Conservation (phyloP, 257 asterid species). For the Hygrophila difformis region DNA sequence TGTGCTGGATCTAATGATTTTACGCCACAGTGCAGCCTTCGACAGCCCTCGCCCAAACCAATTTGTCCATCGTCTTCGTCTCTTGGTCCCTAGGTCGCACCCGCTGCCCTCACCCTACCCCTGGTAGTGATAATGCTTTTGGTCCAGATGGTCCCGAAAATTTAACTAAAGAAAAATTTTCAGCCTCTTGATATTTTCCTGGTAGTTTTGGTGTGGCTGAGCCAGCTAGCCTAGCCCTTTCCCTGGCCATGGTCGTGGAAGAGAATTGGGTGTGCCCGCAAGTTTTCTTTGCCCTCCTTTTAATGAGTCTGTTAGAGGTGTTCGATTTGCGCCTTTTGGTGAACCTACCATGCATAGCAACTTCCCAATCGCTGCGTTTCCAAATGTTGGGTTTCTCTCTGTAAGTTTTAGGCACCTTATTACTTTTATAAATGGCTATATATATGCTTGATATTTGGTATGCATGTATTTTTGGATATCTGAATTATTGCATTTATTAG, state of each 20-base stretch:
- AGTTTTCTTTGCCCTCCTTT: slow-evolving; percentile 36
- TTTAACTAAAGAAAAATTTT: slow-evolving; percentile 33
- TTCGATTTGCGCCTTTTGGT: slow-evolving; percentile 38
- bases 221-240: slow-evolving; percentile 44
- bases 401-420: slow-evolving; percentile 26
- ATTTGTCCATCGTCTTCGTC: no score
- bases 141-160: slow-evolving; percentile 46
- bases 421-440: background rate
- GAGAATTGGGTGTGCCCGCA: slow-evolving; percentile 36
- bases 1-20: no score
- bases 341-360: slow-evolving; percentile 62
- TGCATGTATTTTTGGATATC: background rate
- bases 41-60: no score
- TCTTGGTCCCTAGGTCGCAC: no score
- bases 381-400: slow-evolving; percentile 31
- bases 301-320: slow-evolving; percentile 39
- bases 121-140: slow-evolving; percentile 33
- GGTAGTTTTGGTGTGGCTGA: slow-evolving; percentile 37
- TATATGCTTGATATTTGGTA: slow-evolving; percentile 1
- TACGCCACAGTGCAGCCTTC: no score
- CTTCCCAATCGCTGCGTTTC: slow-evolving; percentile 44
- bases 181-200: slow-evolving; percentile 40
- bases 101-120: no score
- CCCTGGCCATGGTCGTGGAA: slow-evolving; percentile 34
- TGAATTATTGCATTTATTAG: slow-evolving; percentile 1